Conservation (phyloP, 2,329 filamentous ascomycete species). For the Calonectria pseudoreteaudii region DNA sequence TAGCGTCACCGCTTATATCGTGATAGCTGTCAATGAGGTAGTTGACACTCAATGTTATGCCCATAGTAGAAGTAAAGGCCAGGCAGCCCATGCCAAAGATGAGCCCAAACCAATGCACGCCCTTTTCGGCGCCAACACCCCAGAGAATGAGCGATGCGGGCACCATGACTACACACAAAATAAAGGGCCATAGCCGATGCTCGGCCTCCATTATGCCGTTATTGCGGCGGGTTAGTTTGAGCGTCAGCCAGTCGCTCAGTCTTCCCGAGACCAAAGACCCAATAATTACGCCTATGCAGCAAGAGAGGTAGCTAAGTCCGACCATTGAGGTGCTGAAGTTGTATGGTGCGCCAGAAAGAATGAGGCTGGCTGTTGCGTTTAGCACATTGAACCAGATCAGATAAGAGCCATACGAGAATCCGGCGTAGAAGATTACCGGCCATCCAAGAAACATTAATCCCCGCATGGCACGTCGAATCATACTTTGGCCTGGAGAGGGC, state of each 20-base stretch:
- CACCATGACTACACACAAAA: conserved; percentile 44
- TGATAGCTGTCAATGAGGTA: conserved; percentile 57
- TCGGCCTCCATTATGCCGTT: conserved; percentile 56
- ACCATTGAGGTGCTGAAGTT: conserved; percentile 54
- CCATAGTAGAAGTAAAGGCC: conserved; percentile 48
- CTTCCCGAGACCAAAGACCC: conserved; percentile 47
- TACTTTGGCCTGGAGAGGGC: conserved; percentile 46
- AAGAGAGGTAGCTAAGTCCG: conserved; percentile 53
- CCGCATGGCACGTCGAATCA: conserved; percentile 52
- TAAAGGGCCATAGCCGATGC: conserved; percentile 55
- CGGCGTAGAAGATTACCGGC: conserved; percentile 57
- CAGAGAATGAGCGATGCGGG: conserved; percentile 47
- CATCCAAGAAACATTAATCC: conserved; percentile 52
- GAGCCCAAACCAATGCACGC: conserved; percentile 56
- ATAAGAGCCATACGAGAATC: conserved; percentile 56
- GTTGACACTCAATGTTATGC: conserved; percentile 51
- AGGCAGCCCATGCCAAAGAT: conserved; percentile 54
- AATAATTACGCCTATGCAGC: conserved; percentile 48
- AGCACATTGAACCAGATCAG: conserved; percentile 58
- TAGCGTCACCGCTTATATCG: conserved; percentile 53
- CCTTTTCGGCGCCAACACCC: conserved; percentile 50
- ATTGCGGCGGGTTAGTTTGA: conserved; percentile 54
- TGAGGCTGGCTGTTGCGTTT: conserved; percentile 57
- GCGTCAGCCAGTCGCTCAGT: conserved; percentile 52
- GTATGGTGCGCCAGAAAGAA: conserved; percentile 52